Conservation (phyloP, 176 grass and related monocot species). For the Hyparrhenia diplandra region DNA sequence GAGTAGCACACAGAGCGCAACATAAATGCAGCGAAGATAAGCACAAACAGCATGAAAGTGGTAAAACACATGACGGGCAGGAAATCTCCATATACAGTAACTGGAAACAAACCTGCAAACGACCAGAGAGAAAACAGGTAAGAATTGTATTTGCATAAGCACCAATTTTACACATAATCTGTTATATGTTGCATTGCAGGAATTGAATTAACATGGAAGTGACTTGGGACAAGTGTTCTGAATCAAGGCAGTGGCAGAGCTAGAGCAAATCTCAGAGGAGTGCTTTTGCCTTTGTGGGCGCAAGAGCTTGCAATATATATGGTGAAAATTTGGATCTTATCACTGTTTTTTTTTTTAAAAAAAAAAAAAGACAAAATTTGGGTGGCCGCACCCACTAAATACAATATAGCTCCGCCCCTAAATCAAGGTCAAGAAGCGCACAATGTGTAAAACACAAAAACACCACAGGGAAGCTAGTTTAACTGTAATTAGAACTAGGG, state of each 20-base stretch:
- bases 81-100: constrained; percentile 92
- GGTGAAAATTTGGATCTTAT: too few relatives aligned
- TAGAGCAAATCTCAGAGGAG: too few relatives aligned
- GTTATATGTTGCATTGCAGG: neutral
- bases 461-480: neutral
- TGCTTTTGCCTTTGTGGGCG: too few relatives aligned
- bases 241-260: too few relatives aligned
- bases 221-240: neutral
- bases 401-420: too few relatives aligned
- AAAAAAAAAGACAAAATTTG: too few relatives aligned
- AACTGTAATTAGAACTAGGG: neutral
- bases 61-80: constrained; percentile 81
- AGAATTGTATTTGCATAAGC: neutral
- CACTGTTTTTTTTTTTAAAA: too few relatives aligned
- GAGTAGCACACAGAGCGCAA: constrained; percentile 76
- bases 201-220: neutral
- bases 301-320: too few relatives aligned
- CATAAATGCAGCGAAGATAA: constrained; percentile 93
- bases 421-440: neutral
- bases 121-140: neutral
- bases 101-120: constrained; percentile 59
- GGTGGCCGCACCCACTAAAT: too few relatives aligned
- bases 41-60: constrained; percentile 82
- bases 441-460: neutral
- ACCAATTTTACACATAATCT: neutral